Evolutionary conservation across 345 rosid species (phyloP).

Genomic region (Hibiscus mutabilis): DNA sequence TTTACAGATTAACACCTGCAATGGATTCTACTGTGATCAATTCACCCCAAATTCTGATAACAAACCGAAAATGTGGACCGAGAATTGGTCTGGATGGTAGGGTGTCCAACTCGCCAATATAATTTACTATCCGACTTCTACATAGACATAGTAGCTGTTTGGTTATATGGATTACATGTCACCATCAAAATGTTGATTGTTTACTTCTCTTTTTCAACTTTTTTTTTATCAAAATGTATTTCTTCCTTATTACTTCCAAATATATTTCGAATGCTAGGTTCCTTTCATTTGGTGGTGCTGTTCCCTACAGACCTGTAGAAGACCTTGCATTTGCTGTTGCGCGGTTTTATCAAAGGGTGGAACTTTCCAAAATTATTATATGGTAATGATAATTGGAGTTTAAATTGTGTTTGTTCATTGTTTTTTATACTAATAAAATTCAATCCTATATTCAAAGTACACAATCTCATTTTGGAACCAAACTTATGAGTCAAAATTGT

Average conservation of each 20-base stretch:
- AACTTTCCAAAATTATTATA: constrained; percentile 93
- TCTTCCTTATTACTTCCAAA: background rate
- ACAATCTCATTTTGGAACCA: constrained; percentile 3
- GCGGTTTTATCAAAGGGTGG: constrained; percentile 90
- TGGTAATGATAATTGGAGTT: constrained; percentile 40
- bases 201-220: background rate
- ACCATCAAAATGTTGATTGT: background rate
- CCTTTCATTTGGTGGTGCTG: constrained; percentile 65
- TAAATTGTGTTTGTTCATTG: background rate
- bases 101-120: constrained; percentile 6
- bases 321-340: constrained; percentile 94
- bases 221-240: background rate
- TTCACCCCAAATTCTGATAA: constrained; percentile 81
- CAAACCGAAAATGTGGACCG: constrained; percentile 97
- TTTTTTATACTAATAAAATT: background rate
- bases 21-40: constrained; percentile 94
- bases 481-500: constrained; percentile 5
- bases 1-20: constrained; percentile 87
- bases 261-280: constrained; percentile 41
- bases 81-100: constrained; percentile 97
- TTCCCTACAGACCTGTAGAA: constrained; percentile 85
- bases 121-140: background rate
- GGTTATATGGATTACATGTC: constrained; percentile 13
- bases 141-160: background rate
- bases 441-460: background rate